A percentile compares a stretch with the other conserved stretches of the same genome.
phyloP scores from a whole-genome alignment of 768 basidiomycete species.

The Suillus subalutaceus region DNA sequence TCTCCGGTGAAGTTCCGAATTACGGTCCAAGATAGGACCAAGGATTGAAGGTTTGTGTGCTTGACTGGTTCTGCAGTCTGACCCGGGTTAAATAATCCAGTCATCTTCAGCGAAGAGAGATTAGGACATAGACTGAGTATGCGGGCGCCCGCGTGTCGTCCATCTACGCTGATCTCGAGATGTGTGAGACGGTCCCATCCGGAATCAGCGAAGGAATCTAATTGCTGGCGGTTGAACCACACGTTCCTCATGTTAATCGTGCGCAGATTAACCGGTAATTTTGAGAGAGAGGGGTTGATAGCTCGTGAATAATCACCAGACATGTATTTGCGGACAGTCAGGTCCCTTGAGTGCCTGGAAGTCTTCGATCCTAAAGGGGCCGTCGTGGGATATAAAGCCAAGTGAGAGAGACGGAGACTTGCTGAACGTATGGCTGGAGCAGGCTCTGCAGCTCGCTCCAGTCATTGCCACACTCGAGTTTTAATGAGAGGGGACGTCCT shows the following conservation, averaged over 20 bases:
- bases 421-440: constrained; percentile 21
- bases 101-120: too few species aligned
- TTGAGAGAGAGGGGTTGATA: not conserved
- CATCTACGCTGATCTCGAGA: constrained; percentile 5
- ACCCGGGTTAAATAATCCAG: too few species aligned
- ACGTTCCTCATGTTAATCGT: not conserved
- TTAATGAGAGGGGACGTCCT: not conserved
- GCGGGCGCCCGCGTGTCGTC: too few species aligned
- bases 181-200: constrained; percentile 13
- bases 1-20: too few species aligned
- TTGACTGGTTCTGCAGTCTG: too few species aligned
- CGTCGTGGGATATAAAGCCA: not conserved
- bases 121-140: too few species aligned
- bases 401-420: constrained; percentile 5
- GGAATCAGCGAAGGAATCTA: too few species aligned
- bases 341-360: constrained; percentile 20
- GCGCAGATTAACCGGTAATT: constrained; percentile 11
- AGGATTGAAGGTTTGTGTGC: too few species aligned
- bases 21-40: too few species aligned
- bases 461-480: not conserved
- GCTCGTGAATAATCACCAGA: rapidly evolving
- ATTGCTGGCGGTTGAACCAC: too few species aligned
- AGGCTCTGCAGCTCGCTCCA: not conserved
- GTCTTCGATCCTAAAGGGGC: constrained; percentile 4
- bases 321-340: constrained; percentile 10